Evolutionary conservation across 2,329 filamentous ascomycete species (phyloP).

Genomic region (Sclerotiophoma versabilis): DNA sequence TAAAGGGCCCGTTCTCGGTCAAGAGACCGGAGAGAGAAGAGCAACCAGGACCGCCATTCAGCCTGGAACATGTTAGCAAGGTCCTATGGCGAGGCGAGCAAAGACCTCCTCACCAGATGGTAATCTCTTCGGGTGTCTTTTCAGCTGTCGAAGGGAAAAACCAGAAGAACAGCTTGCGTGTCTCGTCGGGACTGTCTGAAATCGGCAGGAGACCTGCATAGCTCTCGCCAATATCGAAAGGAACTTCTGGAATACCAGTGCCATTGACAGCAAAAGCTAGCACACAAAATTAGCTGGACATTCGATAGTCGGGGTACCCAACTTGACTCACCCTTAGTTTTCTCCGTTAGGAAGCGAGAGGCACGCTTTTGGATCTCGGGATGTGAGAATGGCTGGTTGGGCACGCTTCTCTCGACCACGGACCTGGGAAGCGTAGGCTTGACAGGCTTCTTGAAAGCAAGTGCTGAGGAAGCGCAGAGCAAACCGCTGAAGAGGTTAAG

Average conservation of each 20-base stretch:
- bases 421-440: slow-evolving; percentile 37
- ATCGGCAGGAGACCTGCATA: slow-evolving; percentile 71
- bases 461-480: slow-evolving; percentile 40
- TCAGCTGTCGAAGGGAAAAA: slow-evolving; percentile 67
- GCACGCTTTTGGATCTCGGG: slow-evolving; percentile 46
- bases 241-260: slow-evolving; percentile 69
- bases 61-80: slow-evolving; percentile 28
- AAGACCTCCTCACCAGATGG: slow-evolving; percentile 57
- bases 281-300: slow-evolving; percentile 14
- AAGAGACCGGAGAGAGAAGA: slow-evolving; percentile 71
- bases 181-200: slow-evolving; percentile 57
- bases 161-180: slow-evolving; percentile 66
- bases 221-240: slow-evolving; percentile 72
- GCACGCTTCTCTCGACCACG: slow-evolving; percentile 36
- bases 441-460: slow-evolving; percentile 37
- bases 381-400: slow-evolving; percentile 39
- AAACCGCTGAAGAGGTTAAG: slow-evolving; percentile 34
- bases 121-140: slow-evolving; percentile 62
- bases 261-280: slow-evolving; percentile 71
- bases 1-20: slow-evolving; percentile 75
- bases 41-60: slow-evolving; percentile 52
- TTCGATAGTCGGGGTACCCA: no score
- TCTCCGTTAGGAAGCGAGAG: slow-evolving; percentile 39
- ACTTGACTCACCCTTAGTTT: slow-evolving; percentile 38
- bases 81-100: neutral